Conservation (phyloP, 306 rosid species). For the Pyrus betulifolia region DNA sequence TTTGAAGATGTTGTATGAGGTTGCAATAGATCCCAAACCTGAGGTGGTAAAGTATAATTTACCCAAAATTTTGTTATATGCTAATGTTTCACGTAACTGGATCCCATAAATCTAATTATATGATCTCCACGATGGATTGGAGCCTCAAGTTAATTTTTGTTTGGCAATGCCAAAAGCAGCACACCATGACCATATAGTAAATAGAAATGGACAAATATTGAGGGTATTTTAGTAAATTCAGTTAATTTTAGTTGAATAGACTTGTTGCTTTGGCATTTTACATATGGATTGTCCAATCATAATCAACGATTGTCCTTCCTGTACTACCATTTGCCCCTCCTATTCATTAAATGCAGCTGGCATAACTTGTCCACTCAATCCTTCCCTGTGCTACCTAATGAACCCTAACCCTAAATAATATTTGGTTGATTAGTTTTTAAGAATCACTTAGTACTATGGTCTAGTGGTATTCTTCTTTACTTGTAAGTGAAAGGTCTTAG, state of each 20-base stretch:
- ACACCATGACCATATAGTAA: neutral
- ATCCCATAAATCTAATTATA: no score
- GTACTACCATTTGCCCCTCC: neutral
- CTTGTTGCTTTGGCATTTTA: neutral
- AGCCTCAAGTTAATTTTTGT: neutral
- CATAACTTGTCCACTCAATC: neutral
- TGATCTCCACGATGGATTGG: neutral
- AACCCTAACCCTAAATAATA: neutral
- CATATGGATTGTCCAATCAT: neutral
- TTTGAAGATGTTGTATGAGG: no score
- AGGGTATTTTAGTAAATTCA: neutral
- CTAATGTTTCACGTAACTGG: fast-evolving
- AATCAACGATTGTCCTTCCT: neutral
- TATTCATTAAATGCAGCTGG: neutral
- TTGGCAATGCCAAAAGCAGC: neutral
- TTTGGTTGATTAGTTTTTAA: no score
- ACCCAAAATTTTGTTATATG: no score
- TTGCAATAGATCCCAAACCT: no score
- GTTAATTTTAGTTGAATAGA: neutral
- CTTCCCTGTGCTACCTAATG: neutral
- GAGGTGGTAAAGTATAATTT: no score
- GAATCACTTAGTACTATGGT: no score
- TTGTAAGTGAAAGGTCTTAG: no score
- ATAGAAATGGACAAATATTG: neutral
- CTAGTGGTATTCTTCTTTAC: no score